Conservation (phyloP, 2,329 filamentous ascomycete genomes). For the Didymella sp. region DNA sequence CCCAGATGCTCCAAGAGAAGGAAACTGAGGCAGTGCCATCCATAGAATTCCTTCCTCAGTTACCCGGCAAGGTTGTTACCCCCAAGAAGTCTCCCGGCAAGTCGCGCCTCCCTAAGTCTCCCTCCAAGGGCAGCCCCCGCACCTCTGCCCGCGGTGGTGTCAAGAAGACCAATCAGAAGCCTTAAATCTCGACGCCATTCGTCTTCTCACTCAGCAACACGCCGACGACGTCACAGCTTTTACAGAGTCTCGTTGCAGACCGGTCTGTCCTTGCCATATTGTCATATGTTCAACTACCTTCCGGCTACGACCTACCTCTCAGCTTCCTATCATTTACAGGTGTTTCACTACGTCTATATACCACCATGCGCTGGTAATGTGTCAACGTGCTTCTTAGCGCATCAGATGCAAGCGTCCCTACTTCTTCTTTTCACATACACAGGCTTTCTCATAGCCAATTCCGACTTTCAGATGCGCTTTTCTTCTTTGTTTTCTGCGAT, state of each 20-base stretch:
- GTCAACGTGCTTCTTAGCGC: slow-evolving; percentile 2
- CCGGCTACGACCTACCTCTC: background rate
- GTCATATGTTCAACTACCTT: background rate
- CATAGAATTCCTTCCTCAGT: slow-evolving; percentile 42
- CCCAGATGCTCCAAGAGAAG: slow-evolving; percentile 37
- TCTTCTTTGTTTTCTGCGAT: background rate
- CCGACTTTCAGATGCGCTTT: background rate
- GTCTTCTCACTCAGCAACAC: background rate
- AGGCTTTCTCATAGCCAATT: background rate
- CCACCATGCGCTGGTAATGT: background rate
- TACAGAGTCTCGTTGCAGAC: background rate
- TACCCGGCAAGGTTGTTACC: slow-evolving; percentile 25
- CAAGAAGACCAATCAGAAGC: slow-evolving; percentile 32
- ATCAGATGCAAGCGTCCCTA: slow-evolving; percentile 4
- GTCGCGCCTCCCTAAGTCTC: slow-evolving; percentile 19
- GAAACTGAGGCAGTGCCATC: slow-evolving; percentile 38
- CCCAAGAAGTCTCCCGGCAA: slow-evolving; percentile 26
- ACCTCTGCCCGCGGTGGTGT: slow-evolving; percentile 35
- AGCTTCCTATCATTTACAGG: background rate
- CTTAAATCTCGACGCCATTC: background rate
- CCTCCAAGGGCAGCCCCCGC: slow-evolving; percentile 17
- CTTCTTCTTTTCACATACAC: slow-evolving; percentile 4
- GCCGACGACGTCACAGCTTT: background rate
- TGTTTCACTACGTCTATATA: slow-evolving; percentile 6
- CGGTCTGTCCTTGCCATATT: background rate